Evolutionary conservation across 2,329 filamentous ascomycete genomes (phyloP), one percentile per base, ranked within the genome.

Genomic region (Penicillium sp.): DNA sequence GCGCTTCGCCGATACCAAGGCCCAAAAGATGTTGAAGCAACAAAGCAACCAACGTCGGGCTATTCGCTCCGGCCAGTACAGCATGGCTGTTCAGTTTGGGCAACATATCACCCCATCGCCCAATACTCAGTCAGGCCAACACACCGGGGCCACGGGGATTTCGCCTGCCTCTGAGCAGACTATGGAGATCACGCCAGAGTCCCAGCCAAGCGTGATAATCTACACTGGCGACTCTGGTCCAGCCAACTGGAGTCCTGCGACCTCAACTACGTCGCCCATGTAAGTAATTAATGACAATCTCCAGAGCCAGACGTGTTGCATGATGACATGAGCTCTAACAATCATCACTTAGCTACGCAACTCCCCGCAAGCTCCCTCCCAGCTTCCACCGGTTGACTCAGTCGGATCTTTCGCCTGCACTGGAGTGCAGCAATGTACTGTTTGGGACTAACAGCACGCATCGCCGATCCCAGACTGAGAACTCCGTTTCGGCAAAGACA

Each of bases 41-140:
- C 86, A 96, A 66, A 97, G 91, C 37, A 90, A 93, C 29, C 90
- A 95, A 67, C 88, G 90, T 49, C 90, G 93, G 52, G 89, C 95
- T 64, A 97, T 95, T 73, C 88, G 93, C 50, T 93, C 91, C 49
- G 93, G 93, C 49, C 93, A 97, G 74, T 97, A 97, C 73, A 90
- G 90, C 61, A 74, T 71, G 49, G 74, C 72, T 2, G 73, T 75
- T 40, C 73, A 74, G 50, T 67, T 74, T 33, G 71, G 73, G 11
- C 68, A 71, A 45, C 67, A 68, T 13, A 66, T 65, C 12, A 71
- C 70, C 49, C 73, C 73, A 4, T 74, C 73, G 27, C 71, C 73
- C 29, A 67, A 65, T 5, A 47, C 72, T 48, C 65, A 67, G 38
- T 71, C 70, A 18, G 18, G 50, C 57, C 72, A 39, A 68, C 68